phyloP scores from a whole-genome alignment of 164 flowering plant genomes.

The Stephania japonica region DNA sequence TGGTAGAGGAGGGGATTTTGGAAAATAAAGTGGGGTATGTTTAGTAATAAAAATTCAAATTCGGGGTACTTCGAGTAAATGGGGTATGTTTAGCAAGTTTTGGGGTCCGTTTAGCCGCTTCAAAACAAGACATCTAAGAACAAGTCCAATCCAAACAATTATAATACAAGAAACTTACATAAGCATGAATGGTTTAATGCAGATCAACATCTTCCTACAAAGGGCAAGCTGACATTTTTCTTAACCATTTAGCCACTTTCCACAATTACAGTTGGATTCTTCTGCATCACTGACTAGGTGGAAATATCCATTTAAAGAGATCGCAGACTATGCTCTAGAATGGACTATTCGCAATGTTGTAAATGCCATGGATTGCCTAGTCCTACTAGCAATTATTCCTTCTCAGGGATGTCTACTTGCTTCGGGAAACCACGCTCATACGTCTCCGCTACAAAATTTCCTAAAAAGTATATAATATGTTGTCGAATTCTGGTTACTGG shows the following conservation, averaged over 20 bases:
- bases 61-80: too few relatives aligned
- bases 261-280: not conserved
- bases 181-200: not conserved
- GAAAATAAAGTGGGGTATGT: too few relatives aligned
- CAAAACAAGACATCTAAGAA: too few relatives aligned
- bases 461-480: not conserved
- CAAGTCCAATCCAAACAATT: not conserved
- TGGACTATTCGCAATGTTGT: slow-evolving; percentile 32
- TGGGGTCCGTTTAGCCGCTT: too few relatives aligned
- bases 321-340: slow-evolving; percentile 33
- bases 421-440: not conserved
- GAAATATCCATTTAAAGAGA: slow-evolving; percentile 20
- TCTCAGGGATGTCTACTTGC: not conserved
- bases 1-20: too few relatives aligned
- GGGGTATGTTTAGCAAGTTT: too few relatives aligned
- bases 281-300: not conserved
- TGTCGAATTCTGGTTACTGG: not conserved
- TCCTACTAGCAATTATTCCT: slow-evolving; percentile 31
- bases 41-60: too few relatives aligned
- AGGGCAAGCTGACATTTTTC: not conserved
- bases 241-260: not conserved
- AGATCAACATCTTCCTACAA: not conserved
- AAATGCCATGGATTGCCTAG: slow-evolving; percentile 25
- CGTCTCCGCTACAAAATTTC: slow-evolving; percentile 14
- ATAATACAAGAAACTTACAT: not conserved